A percentile compares a stretch with the other conserved stretches of the same genome.
These are phyloP conservation scores for Mycena pura DNA, from an alignment of 768 basidiomycete species.

Conservation along the genomic window DNA sequence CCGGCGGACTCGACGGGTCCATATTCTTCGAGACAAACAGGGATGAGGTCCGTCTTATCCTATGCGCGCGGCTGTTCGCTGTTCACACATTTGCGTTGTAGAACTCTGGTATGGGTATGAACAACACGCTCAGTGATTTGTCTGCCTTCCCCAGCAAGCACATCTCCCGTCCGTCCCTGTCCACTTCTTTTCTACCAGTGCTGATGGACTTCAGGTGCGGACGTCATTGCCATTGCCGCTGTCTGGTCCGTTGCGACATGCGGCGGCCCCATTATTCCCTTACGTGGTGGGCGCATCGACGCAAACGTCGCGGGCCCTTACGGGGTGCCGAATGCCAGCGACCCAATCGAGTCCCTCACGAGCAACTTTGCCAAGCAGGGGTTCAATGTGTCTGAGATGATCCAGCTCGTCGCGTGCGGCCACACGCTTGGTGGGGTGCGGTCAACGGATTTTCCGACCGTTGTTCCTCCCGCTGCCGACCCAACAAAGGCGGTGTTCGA, in stretches of 20 bases:
- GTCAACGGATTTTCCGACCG: constrained; percentile 51
- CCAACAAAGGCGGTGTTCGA: constrained; percentile 38
- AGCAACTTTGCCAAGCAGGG: constrained; percentile 51
- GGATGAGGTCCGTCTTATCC: constrained; percentile 41
- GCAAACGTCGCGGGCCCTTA: constrained; percentile 42
- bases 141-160: constrained; percentile 49
- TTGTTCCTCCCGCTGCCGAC: constrained; percentile 43
- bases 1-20: constrained; percentile 58
- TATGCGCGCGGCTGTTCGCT: background rate
- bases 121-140: constrained; percentile 50
- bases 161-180: constrained; percentile 49
- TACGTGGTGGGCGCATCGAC: constrained; percentile 50
- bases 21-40: constrained; percentile 54
- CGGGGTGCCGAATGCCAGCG: constrained; percentile 53
- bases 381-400: constrained; percentile 55
- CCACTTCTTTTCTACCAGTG: background rate
- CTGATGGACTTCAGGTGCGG: constrained; percentile 42
- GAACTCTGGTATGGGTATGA: constrained; percentile 58
- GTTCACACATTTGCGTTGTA: constrained; percentile 22
- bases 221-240: constrained; percentile 49
- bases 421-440: constrained; percentile 59
- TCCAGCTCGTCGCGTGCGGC: constrained; percentile 56
- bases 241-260: constrained; percentile 47
- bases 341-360: constrained; percentile 46
- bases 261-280: constrained; percentile 53